Evolutionary conservation across 345 rosid genomes (phyloP).

Genomic region (Litchi chinensis): DNA sequence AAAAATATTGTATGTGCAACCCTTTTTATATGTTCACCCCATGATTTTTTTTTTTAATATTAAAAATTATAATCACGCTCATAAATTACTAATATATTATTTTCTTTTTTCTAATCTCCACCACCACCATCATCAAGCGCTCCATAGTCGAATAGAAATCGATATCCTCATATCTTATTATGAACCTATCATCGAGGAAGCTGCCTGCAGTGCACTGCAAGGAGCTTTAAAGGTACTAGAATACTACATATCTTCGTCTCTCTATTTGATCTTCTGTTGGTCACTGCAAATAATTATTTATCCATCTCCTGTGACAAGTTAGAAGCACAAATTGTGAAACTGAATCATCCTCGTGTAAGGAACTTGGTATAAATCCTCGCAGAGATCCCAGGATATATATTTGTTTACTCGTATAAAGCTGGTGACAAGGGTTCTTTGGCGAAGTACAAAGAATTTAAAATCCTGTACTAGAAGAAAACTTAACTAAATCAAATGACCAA

Average conservation of each 20-base stretch:
- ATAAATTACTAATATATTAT: no score
- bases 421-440: slow-evolving; percentile 61
- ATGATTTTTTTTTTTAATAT: no score
- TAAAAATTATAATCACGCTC: no score
- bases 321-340: slow-evolving; percentile 79
- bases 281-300: not conserved
- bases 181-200: slow-evolving; percentile 67
- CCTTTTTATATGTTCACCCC: no score
- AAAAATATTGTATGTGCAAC: no score
- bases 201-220: slow-evolving; percentile 46
- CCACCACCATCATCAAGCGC: no score
- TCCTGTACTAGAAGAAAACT: not conserved
- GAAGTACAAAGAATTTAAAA: slow-evolving; percentile 69
- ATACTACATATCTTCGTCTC: not conserved
- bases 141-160: no score
- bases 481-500: no score
- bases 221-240: slow-evolving; percentile 82
- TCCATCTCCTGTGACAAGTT: slow-evolving; percentile 42
- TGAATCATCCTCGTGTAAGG: slow-evolving; percentile 69
- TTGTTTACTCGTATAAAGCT: slow-evolving; percentile 59
- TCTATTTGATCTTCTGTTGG: not conserved
- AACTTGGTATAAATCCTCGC: slow-evolving; percentile 55
- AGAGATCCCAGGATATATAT: slow-evolving; percentile 62
- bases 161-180: slow-evolving; percentile 20
- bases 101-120: no score